Evolutionary conservation across 1,284 basidiomycete genomes (phyloP), one percentile per base, ranked within the genome.

Genomic region (Tilletia setariae): DNA sequence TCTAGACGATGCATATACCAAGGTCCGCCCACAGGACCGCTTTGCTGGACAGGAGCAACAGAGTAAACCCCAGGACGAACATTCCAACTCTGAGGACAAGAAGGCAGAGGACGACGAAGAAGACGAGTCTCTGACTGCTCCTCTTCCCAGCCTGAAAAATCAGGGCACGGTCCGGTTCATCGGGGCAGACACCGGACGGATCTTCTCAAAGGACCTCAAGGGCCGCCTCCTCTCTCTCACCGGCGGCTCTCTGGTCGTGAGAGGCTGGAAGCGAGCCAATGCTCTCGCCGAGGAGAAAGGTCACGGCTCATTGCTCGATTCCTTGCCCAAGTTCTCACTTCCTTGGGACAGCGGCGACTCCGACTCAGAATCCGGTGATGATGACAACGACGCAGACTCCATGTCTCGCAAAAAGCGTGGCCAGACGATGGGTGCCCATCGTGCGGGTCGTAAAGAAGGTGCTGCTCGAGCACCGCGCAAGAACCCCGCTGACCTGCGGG

Each of bases 1-100:
- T 16, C 76, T 85, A 35, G 83, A 84, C 59, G 44, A 67, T 1
- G 83, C 83, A 0, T 85, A 83, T 66, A 65, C 70, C 0, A 53
- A 74, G 19, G 84, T 83, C 25, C 68, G 76, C 19, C 84, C 83
- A 0, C 84, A 81, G 79, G 72, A 78, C 46, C 28, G 68, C 2
- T 68, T 65, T 3, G 77, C 79, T 49, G 21, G 9, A 35, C 2
- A 56, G 23, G 42, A 70, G 61, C 67, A 68, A 21, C 67, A 67
- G 43, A 51, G 67, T 4, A 25, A 56, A 9, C 59, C 68, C 44
- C 66, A 66, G 44, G 53, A 65, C 11, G 40, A 64, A 25, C 66
- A 53, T 28, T 61, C 66, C 15, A 64, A 68, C 11, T 63, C 63
- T 51, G 73, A 77, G 56, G 73, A 72, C 61, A 63, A 64, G n/a